Evolutionary conservation across 345 rosid species (phyloP).

Genomic region (Melaleuca quinquenervia): DNA sequence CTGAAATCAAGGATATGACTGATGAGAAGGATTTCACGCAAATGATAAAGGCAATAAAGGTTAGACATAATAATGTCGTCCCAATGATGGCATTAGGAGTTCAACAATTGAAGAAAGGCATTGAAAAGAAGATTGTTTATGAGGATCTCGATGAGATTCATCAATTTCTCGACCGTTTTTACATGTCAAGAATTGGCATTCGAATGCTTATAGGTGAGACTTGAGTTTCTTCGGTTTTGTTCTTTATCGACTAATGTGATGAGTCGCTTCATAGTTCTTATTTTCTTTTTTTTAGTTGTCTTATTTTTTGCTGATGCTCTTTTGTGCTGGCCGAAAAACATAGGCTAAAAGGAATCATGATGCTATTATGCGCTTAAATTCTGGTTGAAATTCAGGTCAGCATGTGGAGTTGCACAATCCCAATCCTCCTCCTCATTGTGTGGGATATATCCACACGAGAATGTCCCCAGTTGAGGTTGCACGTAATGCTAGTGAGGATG

Average conservation of each 20-base stretch:
- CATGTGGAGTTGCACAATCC: constrained; percentile 98
- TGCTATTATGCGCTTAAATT: not conserved
- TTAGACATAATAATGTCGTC: constrained; percentile 95
- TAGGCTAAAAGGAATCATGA: not conserved
- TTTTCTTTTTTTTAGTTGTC: not conserved
- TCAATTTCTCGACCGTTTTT: constrained; percentile 78
- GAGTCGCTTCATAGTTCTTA: not conserved
- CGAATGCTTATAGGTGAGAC: constrained; percentile 2
- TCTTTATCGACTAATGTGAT: not conserved
- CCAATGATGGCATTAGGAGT: constrained; percentile 97
- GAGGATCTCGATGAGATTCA: constrained; percentile 81
- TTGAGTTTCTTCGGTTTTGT: not conserved
- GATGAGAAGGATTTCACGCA: constrained; percentile 80
- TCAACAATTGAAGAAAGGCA: constrained; percentile 83
- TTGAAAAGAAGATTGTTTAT: constrained; percentile 29
- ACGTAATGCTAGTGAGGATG: constrained; percentile 79
- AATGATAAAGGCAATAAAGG: constrained; percentile 94
- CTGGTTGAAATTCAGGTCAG: constrained; percentile 66
- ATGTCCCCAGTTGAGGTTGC: constrained; percentile 97
- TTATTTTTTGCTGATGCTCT: not conserved
- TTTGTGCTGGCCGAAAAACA: not conserved
- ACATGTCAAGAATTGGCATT: constrained; percentile 1
- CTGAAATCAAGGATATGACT: constrained; percentile 57
- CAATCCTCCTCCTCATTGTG: constrained; percentile 64
- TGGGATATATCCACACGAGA: constrained; percentile 88